Evolutionary conservation across 352 stramenopile species (phyloP), one percentile per base, ranked within the genome.

Genomic region (Phytopythium vexans): DNA sequence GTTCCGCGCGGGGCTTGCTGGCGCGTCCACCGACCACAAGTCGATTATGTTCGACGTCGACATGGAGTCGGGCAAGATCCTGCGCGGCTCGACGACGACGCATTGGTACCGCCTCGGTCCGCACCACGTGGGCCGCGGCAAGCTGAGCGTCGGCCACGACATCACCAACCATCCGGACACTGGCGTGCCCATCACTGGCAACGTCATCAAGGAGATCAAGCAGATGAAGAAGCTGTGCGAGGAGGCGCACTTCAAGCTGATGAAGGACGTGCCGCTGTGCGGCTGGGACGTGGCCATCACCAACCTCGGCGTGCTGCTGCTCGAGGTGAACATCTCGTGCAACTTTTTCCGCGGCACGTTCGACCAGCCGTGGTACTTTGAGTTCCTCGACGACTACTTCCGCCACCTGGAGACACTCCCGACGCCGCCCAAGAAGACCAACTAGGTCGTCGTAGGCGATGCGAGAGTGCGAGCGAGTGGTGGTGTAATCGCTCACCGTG

Each of bases 11-110:
- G 81, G 81, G 15, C 62, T 89, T 2, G 66, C 61, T 45, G 66
- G 80, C 44, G 94, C 95, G 4, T 63, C 75, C 9, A 99, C 97
- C 15, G 96, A 99, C 82, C 97, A 99, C 81, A 92, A 95, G 77
- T 97, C 93, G 37, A 97, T 99, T 62, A 90, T 99, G 65, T 99
- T 99, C 59, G 95, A 99, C 70, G 92, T 99, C 6, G 94, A 99
- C 72, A 86, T 96, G 63, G 82, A 92, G 36, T 97, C 89, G 8
- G 95, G 95, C 38, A 81, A 86, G 49, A 97, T 99, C 60, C 50
- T 88, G 16, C 92, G 93, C 68, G 97, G 97, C 42, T 98, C 95
- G 16, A 98, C 94, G 34, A 99, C 97, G 70, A 95, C 82, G 31
- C 95, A 99, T 75, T 99, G 97, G 97, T 96, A 98, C 76, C 68